Conservation (phyloP, 345 rosid species). For the Populus simonii region DNA sequence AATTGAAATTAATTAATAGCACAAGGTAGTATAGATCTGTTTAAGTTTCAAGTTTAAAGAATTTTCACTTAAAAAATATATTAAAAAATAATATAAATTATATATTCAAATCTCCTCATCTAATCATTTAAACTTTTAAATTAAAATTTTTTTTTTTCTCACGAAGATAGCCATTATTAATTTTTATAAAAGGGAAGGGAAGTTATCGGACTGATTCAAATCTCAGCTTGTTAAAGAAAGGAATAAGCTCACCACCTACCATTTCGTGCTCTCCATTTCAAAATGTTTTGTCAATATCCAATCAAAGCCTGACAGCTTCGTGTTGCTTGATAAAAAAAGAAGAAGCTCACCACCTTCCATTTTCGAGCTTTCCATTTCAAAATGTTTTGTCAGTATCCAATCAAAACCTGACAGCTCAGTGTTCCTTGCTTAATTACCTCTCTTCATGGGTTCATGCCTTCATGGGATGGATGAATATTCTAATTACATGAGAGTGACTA, state of each 20-base stretch:
- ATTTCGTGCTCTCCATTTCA: too few species aligned
- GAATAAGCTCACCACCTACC: constrained; percentile 24
- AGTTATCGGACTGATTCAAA: constrained; percentile 42
- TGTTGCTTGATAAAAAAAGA: constrained; percentile 21
- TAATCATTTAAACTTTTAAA: background rate
- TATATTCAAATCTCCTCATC: too few species aligned
- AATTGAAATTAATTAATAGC: too few species aligned
- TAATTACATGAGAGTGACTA: constrained; percentile 17
- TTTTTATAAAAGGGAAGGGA: constrained; percentile 16
- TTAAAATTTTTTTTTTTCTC: too few species aligned
- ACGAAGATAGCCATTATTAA: constrained; percentile 1
- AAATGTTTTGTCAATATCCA: too few species aligned
- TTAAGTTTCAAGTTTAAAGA: accelerated
- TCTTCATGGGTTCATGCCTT: constrained; percentile 16
- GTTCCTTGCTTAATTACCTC: constrained; percentile 16
- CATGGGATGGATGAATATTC: constrained; percentile 22
- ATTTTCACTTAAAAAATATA: accelerated
- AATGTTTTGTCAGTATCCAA: constrained; percentile 27
- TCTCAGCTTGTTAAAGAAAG: constrained; percentile 27
- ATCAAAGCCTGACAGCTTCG: too few species aligned
- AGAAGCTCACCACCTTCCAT: constrained; percentile 30
- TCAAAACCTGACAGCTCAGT: constrained; percentile 42
- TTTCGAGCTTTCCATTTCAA: constrained; percentile 51
- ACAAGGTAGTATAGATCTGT: accelerated
- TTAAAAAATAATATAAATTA: too few species aligned